Percentiles rank a stretch among this genome's conserved stretches.
phyloP scores from a whole-genome alignment of 108 stramenopile species.

The Nitzschia palea region DNA sequence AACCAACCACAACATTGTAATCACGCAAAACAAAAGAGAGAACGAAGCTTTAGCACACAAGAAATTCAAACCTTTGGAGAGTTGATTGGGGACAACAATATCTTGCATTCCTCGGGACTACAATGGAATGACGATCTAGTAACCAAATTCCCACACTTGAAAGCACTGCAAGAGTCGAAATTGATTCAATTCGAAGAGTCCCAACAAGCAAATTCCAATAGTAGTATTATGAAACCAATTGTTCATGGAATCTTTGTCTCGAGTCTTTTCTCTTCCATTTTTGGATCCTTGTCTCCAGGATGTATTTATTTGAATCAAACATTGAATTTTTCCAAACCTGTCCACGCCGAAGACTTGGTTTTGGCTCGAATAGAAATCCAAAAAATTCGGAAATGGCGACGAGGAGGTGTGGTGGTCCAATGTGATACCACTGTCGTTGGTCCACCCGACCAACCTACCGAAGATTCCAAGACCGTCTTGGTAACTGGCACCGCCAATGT shows the following conservation, averaged over 20 bases:
- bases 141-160: not conserved
- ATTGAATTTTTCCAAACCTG: constrained; percentile 56
- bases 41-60: constrained; percentile 47
- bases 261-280: constrained; percentile 80
- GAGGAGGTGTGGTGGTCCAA: constrained; percentile 53
- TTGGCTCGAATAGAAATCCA: constrained; percentile 51
- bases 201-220: not conserved
- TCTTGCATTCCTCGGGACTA: constrained; percentile 48
- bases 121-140: constrained; percentile 7
- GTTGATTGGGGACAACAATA: constrained; percentile 70
- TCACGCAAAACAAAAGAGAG: constrained; percentile 4
- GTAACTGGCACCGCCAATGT: constrained; percentile 30
- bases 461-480: not conserved
- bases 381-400: constrained; percentile 33
- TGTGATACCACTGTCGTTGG: constrained; percentile 53
- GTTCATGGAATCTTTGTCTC: constrained; percentile 81
- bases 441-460: not conserved
- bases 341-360: constrained; percentile 50
- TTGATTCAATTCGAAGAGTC: constrained; percentile 7
- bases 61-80: constrained; percentile 55
- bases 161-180: constrained; percentile 6
- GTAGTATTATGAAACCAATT: constrained; percentile 30
- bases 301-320: constrained; percentile 71
- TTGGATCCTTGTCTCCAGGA: constrained; percentile 77
- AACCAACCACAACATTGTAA: no score